These are phyloP conservation scores for Nannochloris sp. DNA, from an alignment of 139 green algal species.

Conservation along the genomic window DNA sequence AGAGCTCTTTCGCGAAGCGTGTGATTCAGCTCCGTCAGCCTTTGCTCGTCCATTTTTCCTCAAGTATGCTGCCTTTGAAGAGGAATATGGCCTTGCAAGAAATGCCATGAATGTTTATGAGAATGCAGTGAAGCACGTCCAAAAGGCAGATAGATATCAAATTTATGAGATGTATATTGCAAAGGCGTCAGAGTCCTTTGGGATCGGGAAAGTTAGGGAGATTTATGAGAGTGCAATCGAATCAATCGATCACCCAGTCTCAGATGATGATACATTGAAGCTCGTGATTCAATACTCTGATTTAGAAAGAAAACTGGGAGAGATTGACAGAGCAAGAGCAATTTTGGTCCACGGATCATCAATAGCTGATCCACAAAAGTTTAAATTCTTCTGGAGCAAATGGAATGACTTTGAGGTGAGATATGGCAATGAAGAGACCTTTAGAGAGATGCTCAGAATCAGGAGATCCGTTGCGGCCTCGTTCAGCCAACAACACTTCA, in stretches of 20 bases:
- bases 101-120: conserved; percentile 88
- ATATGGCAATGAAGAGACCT: conserved; percentile 94
- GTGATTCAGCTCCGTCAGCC: conserved; percentile 40
- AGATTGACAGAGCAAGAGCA: conserved; percentile 89
- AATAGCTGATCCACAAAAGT: conserved; percentile 44
- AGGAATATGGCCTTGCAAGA: conserved; percentile 80
- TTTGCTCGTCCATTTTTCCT: conserved; percentile 66
- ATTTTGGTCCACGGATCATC: conserved; percentile 79
- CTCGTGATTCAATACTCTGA: conserved; percentile 76
- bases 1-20: conserved; percentile 91
- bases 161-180: conserved; percentile 84
- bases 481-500: conserved; percentile 76
- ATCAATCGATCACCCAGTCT: conserved; percentile 56
- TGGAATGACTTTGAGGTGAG: conserved; percentile 93
- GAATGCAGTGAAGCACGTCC: conserved; percentile 57
- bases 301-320: conserved; percentile 82
- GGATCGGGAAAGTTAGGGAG: conserved; percentile 88
- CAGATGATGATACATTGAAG: conserved; percentile 61
- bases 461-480: conserved; percentile 76
- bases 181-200: conserved; percentile 86
- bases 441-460: conserved; percentile 97
- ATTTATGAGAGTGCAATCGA: conserved; percentile 89
- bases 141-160: conserved; percentile 55
- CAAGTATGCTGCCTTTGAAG: conserved; percentile 83
- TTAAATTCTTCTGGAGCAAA: conserved; percentile 75